Conservation (phyloP, 768 basidiomycete species). For the Phallus indusiatus region DNA sequence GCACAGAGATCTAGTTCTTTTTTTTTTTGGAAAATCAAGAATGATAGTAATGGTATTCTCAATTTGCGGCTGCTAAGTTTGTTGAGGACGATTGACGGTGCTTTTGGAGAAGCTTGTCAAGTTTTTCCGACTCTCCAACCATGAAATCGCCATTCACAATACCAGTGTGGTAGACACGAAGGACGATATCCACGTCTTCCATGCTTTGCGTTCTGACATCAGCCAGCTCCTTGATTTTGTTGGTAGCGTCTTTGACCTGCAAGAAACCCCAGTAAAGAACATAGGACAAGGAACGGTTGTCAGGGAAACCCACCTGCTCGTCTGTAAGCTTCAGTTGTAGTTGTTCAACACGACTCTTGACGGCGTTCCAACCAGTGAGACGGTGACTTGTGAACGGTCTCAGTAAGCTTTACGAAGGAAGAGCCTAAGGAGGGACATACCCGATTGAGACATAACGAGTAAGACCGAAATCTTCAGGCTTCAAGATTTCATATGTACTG, state of each 20-base stretch:
- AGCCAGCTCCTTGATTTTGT: conserved; percentile 99
- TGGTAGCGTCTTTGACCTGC: conserved; percentile 94
- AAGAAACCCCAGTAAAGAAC: not conserved
- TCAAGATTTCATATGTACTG: conserved; percentile 97
- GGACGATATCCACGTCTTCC: conserved; percentile 96
- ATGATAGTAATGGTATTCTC: not conserved
- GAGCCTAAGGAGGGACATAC: conserved; percentile 27
- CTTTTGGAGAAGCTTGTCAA: conserved; percentile 77
- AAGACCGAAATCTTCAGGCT: conserved; percentile 98
- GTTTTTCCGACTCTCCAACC: conserved; percentile 87
- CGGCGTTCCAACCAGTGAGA: conserved; percentile 97
- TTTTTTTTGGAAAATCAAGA: not conserved
- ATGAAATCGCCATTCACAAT: conserved; percentile 87
- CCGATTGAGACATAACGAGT: conserved; percentile 97
- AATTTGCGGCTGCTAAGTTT: not conserved
- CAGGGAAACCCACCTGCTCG: conserved; percentile 53
- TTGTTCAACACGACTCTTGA: conserved; percentile 99
- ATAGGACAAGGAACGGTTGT: not conserved
- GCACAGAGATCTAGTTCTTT: not conserved
- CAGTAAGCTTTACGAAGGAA: not conserved
- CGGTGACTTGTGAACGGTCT: conserved; percentile 52
- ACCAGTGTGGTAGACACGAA: conserved; percentile 92
- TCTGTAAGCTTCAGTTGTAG: conserved; percentile 84
- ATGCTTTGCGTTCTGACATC: conserved; percentile 97
- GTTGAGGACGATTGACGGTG: conserved; percentile 42